Base-by-base conservation (phyloP, 2,329 filamentous ascomycete species). In the Neoscytalidium dimidiatum region DNA sequence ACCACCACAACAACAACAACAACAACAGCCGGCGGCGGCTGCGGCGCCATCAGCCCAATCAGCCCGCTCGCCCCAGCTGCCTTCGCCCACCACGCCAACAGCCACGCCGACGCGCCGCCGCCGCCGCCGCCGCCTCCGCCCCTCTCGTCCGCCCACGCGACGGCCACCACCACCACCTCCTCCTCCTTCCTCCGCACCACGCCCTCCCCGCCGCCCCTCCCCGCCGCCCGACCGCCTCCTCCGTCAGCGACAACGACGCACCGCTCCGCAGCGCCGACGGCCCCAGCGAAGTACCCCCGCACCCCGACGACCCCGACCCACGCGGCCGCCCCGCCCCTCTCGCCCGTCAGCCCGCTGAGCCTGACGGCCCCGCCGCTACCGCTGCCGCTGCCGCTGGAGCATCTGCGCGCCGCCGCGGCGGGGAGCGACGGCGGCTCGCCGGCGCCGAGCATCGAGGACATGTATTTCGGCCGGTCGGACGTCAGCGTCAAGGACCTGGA, bases 371-470 rank as follows among this genome's bases (percentile, higher is more conserved):
- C 33, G 33, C 8, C 33, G n/a, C 2, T 35, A 35, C 33, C 33
- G 8, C 14, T 35, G 8, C 33, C 14, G 8, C 33, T n/a, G n/a
- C n/a, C 69, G 71, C 7, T 67, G 46, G 33, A 35, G 33, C 33
- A 9, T 14, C 33, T 35, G 33, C 11, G 38, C 38, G 38, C 9
- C 38, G 43, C 69, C 13, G 71, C 72, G 70, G 75, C 73, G 64
- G 75, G 74, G 51, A 74, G 74, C 62, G 73, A 72, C 58, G 68
- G 62, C 33, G 66, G 65, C 8, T 46, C 13, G 65, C 58, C 19
- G 28, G 35, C 13, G 29, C 58, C 29, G 31, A 52, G n/a, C 43
- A 21, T 46, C 61, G 35, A 44, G 43, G 53, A 51, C 31, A 41
- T 60, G 44, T 64, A 13, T 44, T 60, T 53, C 64, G 33, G 58